A percentile compares a stretch with the other conserved stretches of the same genome.
Conservation (phyloP, 306 rosid genomes). For the Sophora flavescens region DNA sequence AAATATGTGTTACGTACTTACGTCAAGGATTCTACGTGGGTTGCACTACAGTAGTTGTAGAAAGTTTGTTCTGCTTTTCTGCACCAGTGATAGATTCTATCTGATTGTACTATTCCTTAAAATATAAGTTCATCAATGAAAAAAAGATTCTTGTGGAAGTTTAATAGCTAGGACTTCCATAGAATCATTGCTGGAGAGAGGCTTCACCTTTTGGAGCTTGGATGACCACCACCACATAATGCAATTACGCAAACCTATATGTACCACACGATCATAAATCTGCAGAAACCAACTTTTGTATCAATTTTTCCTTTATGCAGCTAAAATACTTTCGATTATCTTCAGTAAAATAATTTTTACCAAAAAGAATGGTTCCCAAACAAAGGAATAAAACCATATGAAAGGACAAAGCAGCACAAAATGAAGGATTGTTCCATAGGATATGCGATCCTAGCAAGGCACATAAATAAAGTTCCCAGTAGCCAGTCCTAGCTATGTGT, state of each 20-base stretch:
- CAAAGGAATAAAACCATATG: constrained; percentile 29
- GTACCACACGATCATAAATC: background rate
- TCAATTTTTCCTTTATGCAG: background rate
- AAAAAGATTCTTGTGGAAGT: no score
- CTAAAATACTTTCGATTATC: background rate
- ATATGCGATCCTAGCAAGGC: constrained; percentile 40
- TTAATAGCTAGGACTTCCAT: background rate
- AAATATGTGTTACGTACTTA: no score
- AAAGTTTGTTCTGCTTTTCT: no score
- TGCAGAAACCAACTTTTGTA: background rate
- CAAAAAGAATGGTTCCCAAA: background rate
- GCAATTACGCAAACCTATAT: background rate
- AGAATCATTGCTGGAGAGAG: background rate
- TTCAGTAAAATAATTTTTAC: background rate
- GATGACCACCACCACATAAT: background rate
- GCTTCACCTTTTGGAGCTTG: background rate
- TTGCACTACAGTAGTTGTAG: no score
- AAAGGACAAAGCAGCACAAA: background rate
- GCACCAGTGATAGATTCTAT: no score
- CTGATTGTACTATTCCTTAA: background rate
- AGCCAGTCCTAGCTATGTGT: background rate
- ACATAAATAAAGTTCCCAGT: constrained; percentile 2
- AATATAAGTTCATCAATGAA: background rate
- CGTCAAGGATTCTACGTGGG: no score
- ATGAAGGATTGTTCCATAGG: constrained; percentile 51